These are phyloP conservation scores for Russula abietina DNA, from an alignment of 768 basidiomycete species.

Conservation along the genomic window DNA sequence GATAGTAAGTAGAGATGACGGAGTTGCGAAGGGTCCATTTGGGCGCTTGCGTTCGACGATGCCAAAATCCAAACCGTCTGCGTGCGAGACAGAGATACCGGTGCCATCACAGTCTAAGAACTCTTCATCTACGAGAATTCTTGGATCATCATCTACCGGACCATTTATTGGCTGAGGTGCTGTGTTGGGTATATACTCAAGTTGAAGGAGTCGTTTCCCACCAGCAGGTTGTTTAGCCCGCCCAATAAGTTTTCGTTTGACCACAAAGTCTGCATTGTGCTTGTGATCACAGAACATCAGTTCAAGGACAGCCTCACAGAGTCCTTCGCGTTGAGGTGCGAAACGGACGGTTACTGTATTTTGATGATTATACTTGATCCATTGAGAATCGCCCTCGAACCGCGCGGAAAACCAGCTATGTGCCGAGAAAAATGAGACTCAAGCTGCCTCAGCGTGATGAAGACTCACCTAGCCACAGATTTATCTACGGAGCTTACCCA, in stretches of 20 bases:
- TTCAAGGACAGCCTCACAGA: constrained; percentile 13
- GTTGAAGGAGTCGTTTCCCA: not conserved
- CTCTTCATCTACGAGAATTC: not conserved
- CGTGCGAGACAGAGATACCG: constrained; percentile 30
- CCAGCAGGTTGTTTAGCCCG: not conserved
- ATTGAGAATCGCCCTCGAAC: constrained; percentile 1
- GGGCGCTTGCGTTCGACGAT: constrained; percentile 39
- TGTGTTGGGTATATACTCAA: not conserved
- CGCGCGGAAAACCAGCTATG: constrained; percentile 10
- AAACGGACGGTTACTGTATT: constrained; percentile 3
- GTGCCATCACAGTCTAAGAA: constrained; percentile 47
- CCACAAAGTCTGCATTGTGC: not conserved
- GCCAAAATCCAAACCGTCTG: constrained; percentile 45
- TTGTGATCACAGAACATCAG: constrained; percentile 2
- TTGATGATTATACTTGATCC: not conserved
- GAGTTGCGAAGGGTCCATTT: constrained; percentile 14
- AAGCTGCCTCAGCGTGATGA: not conserved
- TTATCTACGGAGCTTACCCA: not conserved
- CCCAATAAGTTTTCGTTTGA: constrained; percentile 10
- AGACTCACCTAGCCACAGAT: not conserved
- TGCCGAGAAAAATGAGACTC: not conserved
- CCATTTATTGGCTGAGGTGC: not conserved
- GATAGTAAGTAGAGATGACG: constrained; percentile 20
- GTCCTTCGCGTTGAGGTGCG: constrained; percentile 4
- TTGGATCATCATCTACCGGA: not conserved